phyloP scores from a whole-genome alignment of 495 filamentous ascomycete species.

The Aspergillus steynii region DNA sequence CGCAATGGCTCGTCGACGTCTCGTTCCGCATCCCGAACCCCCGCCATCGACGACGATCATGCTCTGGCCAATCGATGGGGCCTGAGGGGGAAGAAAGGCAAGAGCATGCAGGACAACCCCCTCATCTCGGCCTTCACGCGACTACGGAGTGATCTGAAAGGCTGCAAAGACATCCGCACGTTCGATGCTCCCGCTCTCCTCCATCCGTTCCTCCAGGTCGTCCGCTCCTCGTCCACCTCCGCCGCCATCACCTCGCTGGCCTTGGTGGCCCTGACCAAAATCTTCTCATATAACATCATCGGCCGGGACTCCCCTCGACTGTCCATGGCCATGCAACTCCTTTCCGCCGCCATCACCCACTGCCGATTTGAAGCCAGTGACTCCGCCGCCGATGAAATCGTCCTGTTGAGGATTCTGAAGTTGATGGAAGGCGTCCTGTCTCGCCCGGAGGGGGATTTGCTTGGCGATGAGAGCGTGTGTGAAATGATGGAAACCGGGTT shows the following conservation, averaged over 20 bases:
- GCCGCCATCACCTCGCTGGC: slow-evolving; percentile 95
- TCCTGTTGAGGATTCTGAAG: slow-evolving; percentile 88
- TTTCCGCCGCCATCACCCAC: slow-evolving; percentile 94
- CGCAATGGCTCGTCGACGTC: slow-evolving; percentile 29
- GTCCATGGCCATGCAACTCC: slow-evolving; percentile 86
- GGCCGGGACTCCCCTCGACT: slow-evolving; percentile 78
- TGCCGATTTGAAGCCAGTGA: slow-evolving; percentile 97
- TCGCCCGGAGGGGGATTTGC: slow-evolving; percentile 83
- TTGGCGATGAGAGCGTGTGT: slow-evolving; percentile 96
- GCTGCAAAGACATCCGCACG: slow-evolving; percentile 86
- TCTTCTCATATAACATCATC: slow-evolving; percentile 93
- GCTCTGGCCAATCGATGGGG: slow-evolving; percentile 74
- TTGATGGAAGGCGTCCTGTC: slow-evolving; percentile 98
- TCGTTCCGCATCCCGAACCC: slow-evolving; percentile 16
- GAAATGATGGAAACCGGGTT: slow-evolving; percentile 99
- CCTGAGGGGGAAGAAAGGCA: slow-evolving; percentile 91
- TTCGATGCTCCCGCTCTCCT: slow-evolving; percentile 91
- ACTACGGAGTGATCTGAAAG: slow-evolving; percentile 82
- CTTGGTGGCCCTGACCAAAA: slow-evolving; percentile 93
- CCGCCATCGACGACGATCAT: slow-evolving; percentile 49
- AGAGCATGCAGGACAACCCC: slow-evolving; percentile 98
- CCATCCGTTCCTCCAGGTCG: slow-evolving; percentile 95
- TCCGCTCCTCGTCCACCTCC: slow-evolving; percentile 93
- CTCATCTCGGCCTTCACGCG: slow-evolving; percentile 94
- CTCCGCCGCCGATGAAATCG: slow-evolving; percentile 91